Base-by-base conservation (phyloP, 2,329 filamentous ascomycete species). In the Sclerotinia spermophila region DNA sequence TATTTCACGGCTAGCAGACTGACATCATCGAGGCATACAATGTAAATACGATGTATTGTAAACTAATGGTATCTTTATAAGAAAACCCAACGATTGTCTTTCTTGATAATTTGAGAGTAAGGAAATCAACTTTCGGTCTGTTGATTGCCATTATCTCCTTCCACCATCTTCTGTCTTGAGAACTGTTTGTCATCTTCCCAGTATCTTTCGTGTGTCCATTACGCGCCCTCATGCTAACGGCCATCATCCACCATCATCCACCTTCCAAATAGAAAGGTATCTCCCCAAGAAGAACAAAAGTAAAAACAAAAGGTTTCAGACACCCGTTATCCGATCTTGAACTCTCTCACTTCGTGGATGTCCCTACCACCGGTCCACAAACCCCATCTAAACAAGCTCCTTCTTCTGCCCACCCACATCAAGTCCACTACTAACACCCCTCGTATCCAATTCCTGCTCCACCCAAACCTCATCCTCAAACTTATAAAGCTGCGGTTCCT, bases 401-500 rank as follows among this genome's bases (percentile, higher is more conserved):
- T 67, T 59, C 1, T 30, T 59, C 0, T 27, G 19, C 3, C 24
- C 35, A 42, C 51, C 48, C 0, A 24, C 27, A 33, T 67, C 65
- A 42, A 33, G 35, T 10, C 38, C 53, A 19, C n/a, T 59, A 67
- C 65, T 67, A n/a, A 67, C 27, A 56, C 65, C 65, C 27, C 30
- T 56, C 21, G 65, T 44, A 33, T 67, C 40, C 6, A 65, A 11
- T 35, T 66, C 68, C 30, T 19, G 17, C 27, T 56, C 66, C 24
- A 67, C 56, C 69, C 69, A 71, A 0, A 45, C 38, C 55, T 71
- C 69, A 44, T 71, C 64, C 45, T 71, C 69, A 58, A 71, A 71
- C 17, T n/a, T 45, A 64, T 71, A 71, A 48, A 71, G 55, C 2
- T 61, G 42, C 3, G 65, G 65, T 48, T 68, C 65, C 1, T 8